These are phyloP conservation scores for Solanum sejunctum DNA, from an alignment of 257 asterid species.

Conservation along the genomic window DNA sequence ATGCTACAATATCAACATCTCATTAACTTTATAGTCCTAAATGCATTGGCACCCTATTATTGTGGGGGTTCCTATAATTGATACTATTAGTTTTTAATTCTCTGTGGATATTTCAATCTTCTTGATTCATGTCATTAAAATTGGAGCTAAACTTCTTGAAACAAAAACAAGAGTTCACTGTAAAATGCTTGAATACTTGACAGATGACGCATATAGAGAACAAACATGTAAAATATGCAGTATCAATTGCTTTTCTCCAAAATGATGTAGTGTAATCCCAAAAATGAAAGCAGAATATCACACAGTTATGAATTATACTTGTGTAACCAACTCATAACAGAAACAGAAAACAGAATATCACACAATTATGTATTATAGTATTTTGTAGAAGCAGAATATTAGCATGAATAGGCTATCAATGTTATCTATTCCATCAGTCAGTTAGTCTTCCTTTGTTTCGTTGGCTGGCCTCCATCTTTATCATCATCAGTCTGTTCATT, in stretches of 20 bases:
- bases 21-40: neutral
- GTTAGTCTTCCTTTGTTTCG: neutral
- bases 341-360: neutral
- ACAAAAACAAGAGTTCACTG: too few relatives aligned
- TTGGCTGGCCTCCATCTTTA: neutral
- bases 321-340: too few relatives aligned
- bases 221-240: neutral
- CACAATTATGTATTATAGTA: neutral
- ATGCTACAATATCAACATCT: neutral
- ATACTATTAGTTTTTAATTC: neutral
- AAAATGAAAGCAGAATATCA: neutral
- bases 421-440: neutral
- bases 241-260: neutral
- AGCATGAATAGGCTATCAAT: neutral
- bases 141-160: neutral
- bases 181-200: too few relatives aligned
- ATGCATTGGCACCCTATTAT: neutral
- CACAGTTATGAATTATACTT: neutral
- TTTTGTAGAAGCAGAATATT: neutral
- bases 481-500: too few relatives aligned
- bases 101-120: neutral
- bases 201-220: too few relatives aligned
- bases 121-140: neutral
- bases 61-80: conserved; percentile 2
- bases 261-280: neutral